Base-by-base conservation (phyloP, 192 early-diverging fungal species). In the Coemansia erecta region DNA sequence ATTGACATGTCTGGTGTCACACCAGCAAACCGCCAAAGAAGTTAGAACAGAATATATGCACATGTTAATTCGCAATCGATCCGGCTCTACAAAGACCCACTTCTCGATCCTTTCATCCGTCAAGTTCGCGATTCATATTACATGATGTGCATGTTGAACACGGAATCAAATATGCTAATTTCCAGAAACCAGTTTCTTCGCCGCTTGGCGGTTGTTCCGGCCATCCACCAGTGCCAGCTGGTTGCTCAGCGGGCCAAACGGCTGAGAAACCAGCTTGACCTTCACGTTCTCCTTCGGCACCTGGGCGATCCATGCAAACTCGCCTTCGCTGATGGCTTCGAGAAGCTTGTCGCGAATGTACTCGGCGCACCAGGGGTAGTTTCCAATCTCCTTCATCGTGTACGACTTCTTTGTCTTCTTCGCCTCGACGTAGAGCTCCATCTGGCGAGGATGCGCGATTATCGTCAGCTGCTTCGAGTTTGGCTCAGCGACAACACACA, bases 351-450 rank as follows among this genome's bases (percentile, higher is more conserved):
- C 61, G 39, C 68, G 68, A 8, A 77, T 58, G 35, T 67, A 71
- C 22, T 77, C 68, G 12, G 65, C 26, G 31, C 68, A 71, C 74
- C 74, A 77, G 10, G 68, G 61, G 22, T 67, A 77, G 41, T 60
- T 49, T 33, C 57, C 53, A 39, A 77, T 71, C 12, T 53, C 24
- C 26, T 56, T 58, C 56, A 71, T 56, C 37, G 53, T 60, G 64
- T 67, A 77, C 48, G 66, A 64, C 53, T 60, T 64, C 58, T 64
- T 77, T 41, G 58, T 22, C n/a, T 41, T 47, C 41, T 55, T 58
- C 17, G 68, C 74, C 4, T 53, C 54, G 41, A 48, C 58, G 35
- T 54, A 63, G 13, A 77, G 61, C 41, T 65, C 74, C 68, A 71
- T 67, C 17, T 64, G 68, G 4, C 68, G 60, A 26, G 74, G 74